Conservation (phyloP, 805 yeast genomes). For the Blastobotrys peoriensis region DNA sequence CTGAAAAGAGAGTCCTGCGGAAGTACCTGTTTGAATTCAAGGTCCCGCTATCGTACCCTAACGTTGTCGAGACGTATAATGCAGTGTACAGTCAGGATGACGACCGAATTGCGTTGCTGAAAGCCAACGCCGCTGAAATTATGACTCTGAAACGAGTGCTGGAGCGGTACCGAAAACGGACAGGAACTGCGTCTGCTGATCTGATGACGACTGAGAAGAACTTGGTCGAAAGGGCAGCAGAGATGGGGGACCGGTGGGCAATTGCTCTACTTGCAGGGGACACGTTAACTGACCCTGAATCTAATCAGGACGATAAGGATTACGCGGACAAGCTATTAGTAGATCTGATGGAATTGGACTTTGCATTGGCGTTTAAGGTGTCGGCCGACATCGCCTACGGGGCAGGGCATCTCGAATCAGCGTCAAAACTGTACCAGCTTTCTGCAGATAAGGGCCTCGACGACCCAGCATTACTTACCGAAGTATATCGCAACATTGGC, state of each 20-base stretch:
- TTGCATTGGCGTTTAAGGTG: conserved; percentile 70
- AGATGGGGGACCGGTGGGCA: conserved; percentile 76
- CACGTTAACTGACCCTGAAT: conserved; percentile 29
- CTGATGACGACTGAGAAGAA: conserved; percentile 61
- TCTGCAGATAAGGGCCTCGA: conserved; percentile 41
- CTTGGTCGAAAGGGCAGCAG: conserved; percentile 78
- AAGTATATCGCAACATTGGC: conserved; percentile 61
- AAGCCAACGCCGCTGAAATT: conserved; percentile 50
- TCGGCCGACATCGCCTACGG: conserved; percentile 70
- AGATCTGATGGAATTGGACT: conserved; percentile 51
- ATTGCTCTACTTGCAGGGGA: conserved; percentile 61
- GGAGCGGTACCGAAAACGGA: conserved; percentile 51
- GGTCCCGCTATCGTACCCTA: conserved; percentile 22
- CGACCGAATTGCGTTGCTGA: conserved; percentile 20
- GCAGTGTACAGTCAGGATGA: conserved; percentile 16
- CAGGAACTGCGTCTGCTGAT: conserved; percentile 53
- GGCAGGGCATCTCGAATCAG: conserved; percentile 43
- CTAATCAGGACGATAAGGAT: conserved; percentile 46
- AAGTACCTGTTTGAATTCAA: conserved; percentile 22
- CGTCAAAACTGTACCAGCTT: conserved; percentile 53
- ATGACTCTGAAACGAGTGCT: conserved; percentile 64
- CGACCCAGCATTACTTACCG: conserved; percentile 57
- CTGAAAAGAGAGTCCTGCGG: conserved; percentile 15
- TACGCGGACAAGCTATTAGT: conserved; percentile 60
- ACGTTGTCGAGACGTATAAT: conserved; percentile 15